phyloP scores from a whole-genome alignment of 2,329 filamentous ascomycete species.

The Chrysosporium queenslandicum region DNA sequence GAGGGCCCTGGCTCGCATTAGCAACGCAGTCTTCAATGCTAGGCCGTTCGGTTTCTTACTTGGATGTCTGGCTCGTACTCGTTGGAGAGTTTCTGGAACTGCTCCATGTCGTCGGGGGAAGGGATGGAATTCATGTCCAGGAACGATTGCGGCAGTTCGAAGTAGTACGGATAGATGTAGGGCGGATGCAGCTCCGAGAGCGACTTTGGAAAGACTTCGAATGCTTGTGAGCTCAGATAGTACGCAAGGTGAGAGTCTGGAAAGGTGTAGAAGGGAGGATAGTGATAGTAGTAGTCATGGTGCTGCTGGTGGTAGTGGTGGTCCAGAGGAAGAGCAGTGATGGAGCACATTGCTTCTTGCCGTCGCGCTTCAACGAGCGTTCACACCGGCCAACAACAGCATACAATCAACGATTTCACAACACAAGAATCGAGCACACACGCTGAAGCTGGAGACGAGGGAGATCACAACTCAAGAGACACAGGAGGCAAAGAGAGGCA shows the following conservation, averaged over 20 bases:
- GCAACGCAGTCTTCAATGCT: neutral
- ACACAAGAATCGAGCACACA: neutral
- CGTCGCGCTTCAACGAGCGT: neutral
- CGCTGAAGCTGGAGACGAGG: no score
- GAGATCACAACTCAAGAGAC: neutral
- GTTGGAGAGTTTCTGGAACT: slow-evolving; percentile 53
- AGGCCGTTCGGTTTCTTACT: slow-evolving; percentile 32
- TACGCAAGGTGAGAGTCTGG: neutral
- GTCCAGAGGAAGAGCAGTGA: neutral
- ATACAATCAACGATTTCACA: neutral
- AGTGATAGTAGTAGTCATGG: neutral
- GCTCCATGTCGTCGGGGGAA: slow-evolving; percentile 47
- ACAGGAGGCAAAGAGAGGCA: neutral
- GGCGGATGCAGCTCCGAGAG: slow-evolving; percentile 4
- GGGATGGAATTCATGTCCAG: slow-evolving; percentile 22
- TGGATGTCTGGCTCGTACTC: slow-evolving; percentile 49
- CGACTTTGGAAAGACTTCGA: slow-evolving; percentile 1
- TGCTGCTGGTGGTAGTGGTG: no score
- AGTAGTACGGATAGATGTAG: neutral
- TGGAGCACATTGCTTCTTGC: neutral
- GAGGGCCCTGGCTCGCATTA: slow-evolving; percentile 54
- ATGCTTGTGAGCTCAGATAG: neutral
- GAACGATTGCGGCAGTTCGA: neutral
- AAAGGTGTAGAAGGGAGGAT: neutral
- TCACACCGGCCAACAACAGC: neutral